Evolutionary conservation across 371 early-diverging fungal genomes (phyloP).

Genomic region (Lichtheimia corymbifera): DNA sequence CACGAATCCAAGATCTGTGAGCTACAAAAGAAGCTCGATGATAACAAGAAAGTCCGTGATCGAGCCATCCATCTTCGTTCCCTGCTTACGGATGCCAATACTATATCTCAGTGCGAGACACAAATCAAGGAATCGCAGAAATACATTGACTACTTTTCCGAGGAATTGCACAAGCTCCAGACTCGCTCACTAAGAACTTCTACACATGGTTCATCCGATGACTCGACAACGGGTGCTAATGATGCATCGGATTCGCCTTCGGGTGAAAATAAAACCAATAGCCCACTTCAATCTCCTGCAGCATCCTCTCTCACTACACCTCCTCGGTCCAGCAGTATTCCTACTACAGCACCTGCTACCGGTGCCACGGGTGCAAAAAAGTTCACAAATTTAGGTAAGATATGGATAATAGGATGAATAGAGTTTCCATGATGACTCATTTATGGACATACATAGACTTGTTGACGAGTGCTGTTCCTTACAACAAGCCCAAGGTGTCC

Average conservation of each 20-base stretch:
- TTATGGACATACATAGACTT: constrained; percentile 47
- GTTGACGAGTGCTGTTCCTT: constrained; percentile 71
- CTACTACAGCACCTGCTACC: neutral
- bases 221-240: neutral
- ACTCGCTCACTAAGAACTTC: constrained; percentile 23
- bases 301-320: constrained; percentile 5
- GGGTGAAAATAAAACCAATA: constrained; percentile 8
- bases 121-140: constrained; percentile 79
- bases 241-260: constrained; percentile 1
- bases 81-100: constrained; percentile 67
- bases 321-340: constrained; percentile 31
- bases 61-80: constrained; percentile 72
- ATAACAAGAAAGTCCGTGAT: constrained; percentile 68
- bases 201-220: neutral
- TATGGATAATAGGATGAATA: neutral
- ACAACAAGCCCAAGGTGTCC: constrained; percentile 85
- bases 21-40: constrained; percentile 59
- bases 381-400: constrained; percentile 44
- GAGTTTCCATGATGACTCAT: neutral
- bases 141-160: constrained; percentile 80
- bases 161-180: constrained; percentile 66
- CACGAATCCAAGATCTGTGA: constrained; percentile 41
- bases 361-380: constrained; percentile 22
- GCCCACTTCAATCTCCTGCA: constrained; percentile 14
- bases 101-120: constrained; percentile 75